Percentiles rank a stretch among this genome's conserved stretches.
Evolutionary conservation across 2,329 filamentous ascomycete genomes (phyloP).

Genomic region (Metarhizium robertsii): DNA sequence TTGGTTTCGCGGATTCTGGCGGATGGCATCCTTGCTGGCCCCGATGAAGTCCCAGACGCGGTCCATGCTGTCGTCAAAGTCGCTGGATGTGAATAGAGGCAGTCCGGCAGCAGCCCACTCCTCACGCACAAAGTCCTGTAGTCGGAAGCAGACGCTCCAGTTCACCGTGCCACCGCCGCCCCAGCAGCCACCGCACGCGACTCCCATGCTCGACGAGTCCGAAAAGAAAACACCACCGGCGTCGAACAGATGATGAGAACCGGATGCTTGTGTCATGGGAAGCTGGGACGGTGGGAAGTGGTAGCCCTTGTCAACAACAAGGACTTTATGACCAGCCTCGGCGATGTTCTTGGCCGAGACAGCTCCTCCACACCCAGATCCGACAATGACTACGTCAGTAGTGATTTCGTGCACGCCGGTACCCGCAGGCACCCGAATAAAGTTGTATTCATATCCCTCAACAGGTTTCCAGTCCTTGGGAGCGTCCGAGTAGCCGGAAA

Average conservation of each 20-base stretch:
- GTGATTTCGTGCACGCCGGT: conserved; percentile 50
- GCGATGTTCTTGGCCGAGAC: conserved; percentile 75
- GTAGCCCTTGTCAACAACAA: conserved; percentile 78
- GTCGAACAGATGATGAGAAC: conserved; percentile 57
- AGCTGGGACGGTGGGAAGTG: conserved; percentile 63
- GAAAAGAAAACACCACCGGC: conserved; percentile 48
- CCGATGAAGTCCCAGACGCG: conserved; percentile 73
- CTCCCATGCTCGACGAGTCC: conserved; percentile 47
- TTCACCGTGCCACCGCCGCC: conserved; percentile 85
- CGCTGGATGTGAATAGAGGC: conserved; percentile 61
- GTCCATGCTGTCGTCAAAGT: conserved; percentile 73
- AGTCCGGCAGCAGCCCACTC: conserved; percentile 71
- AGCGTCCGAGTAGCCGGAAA: conserved; percentile 49
- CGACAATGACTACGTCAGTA: conserved; percentile 76
- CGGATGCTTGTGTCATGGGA: conserved; percentile 61
- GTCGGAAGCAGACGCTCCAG: conserved; percentile 60
- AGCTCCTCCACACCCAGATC: conserved; percentile 77
- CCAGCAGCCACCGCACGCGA: conserved; percentile 65
- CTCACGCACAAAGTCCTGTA: conserved; percentile 65
- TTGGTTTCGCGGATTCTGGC: conserved; percentile 64
- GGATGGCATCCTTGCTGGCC: conserved; percentile 53
- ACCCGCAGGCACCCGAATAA: conserved; percentile 44
- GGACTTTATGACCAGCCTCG: conserved; percentile 62
- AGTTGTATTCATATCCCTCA: conserved; percentile 46
- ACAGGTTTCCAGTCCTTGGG: conserved; percentile 41